phyloP scores from a whole-genome alignment of 2,329 filamentous ascomycete species.

The Exophiala mesophila region DNA sequence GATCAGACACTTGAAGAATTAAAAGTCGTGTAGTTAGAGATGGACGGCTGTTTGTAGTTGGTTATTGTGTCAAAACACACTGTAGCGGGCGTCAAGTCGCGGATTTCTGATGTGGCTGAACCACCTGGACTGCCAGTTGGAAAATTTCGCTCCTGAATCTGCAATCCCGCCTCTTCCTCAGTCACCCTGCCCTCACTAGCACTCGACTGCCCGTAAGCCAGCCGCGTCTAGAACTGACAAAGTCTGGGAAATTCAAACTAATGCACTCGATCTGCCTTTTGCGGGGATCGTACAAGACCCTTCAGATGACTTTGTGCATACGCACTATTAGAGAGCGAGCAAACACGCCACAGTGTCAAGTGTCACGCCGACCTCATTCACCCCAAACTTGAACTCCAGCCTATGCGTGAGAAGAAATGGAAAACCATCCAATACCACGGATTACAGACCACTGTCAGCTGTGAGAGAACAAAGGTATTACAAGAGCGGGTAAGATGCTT shows the following conservation, averaged over 20 bases:
- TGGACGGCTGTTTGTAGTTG: slow-evolving; percentile 4
- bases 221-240: slow-evolving; percentile 17
- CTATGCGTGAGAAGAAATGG: slow-evolving; percentile 22
- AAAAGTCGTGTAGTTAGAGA: slow-evolving; percentile 12
- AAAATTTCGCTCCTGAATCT: background rate
- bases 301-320: slow-evolving; percentile 12
- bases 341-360: slow-evolving; percentile 24
- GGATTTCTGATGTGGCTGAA: background rate
- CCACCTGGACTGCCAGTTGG: background rate
- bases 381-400: slow-evolving; percentile 21
- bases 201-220: background rate
- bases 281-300: slow-evolving; percentile 13
- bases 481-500: no score
- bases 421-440: slow-evolving; percentile 23
- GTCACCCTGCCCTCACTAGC: slow-evolving; percentile 4
- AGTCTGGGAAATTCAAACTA: slow-evolving; percentile 17
- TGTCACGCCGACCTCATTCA: slow-evolving; percentile 24
- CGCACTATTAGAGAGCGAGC: slow-evolving; percentile 22
- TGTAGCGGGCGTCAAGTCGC: background rate
- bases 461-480: no score
- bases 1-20: slow-evolving; percentile 4
- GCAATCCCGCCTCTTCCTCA: slow-evolving; percentile 1
- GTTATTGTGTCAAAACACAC: slow-evolving; percentile 4
- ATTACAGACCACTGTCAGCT: slow-evolving; percentile 22
- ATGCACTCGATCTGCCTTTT: slow-evolving; percentile 17